Conservation (phyloP, 768 basidiomycete genomes). For the Tricholomella constricta region DNA sequence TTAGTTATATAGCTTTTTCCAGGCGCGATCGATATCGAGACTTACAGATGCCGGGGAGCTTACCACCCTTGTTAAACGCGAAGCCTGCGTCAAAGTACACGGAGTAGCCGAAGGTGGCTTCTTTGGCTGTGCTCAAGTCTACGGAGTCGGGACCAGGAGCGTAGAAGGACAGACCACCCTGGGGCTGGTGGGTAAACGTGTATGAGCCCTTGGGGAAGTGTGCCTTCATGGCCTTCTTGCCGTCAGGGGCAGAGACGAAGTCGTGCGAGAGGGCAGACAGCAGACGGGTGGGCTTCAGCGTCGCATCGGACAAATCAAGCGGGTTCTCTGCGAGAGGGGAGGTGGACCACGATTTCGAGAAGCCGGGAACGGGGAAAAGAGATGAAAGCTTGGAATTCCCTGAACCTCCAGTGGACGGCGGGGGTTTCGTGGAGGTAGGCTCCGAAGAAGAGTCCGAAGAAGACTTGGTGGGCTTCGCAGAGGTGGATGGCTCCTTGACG, state of each 20-base stretch:
- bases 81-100: conserved; percentile 66
- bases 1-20: conserved; percentile 4
- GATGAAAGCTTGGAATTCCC: conserved; percentile 23
- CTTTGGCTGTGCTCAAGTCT: conserved; percentile 61
- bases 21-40: conserved; percentile 14
- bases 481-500: conserved; percentile 4
- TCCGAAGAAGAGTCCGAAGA: conserved; percentile 5
- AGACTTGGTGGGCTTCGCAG: conserved; percentile 6
- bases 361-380: conserved; percentile 44
- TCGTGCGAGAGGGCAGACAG: conserved; percentile 39
- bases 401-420: neutral
- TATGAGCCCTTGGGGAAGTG: conserved; percentile 60
- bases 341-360: conserved; percentile 48
- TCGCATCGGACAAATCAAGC: conserved; percentile 44
- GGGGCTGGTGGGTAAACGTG: conserved; percentile 45
- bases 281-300: conserved; percentile 44
- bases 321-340: conserved; percentile 33
- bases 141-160: conserved; percentile 55
- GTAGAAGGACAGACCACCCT: conserved; percentile 74
- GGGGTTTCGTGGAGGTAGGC: conserved; percentile 12
- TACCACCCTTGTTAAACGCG: conserved; percentile 68
- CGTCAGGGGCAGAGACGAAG: conserved; percentile 50
- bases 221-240: conserved; percentile 52
- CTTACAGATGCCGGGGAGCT: conserved; percentile 72
- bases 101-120: conserved; percentile 63